These are phyloP conservation scores for Phytophthora idaei DNA, from an alignment of 352 stramenopile species.

Conservation along the genomic window DNA sequence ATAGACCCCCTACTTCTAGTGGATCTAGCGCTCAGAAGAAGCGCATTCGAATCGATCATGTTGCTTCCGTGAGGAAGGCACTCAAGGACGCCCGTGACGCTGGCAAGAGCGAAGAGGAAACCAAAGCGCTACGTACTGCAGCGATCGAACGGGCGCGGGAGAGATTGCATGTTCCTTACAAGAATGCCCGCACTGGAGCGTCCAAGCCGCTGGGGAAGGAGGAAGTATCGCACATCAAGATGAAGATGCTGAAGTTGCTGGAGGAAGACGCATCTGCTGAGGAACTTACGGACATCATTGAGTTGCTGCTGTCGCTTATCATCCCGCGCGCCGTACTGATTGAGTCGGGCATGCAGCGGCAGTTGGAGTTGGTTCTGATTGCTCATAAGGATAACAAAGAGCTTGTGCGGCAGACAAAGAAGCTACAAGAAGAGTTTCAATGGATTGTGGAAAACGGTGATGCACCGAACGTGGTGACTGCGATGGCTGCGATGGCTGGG, in stretches of 20 bases:
- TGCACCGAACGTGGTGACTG: conserved; percentile 29
- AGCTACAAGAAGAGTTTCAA: conserved; percentile 81
- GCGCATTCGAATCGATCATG: conserved; percentile 85
- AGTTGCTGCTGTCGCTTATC: conserved; percentile 79
- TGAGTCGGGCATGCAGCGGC: conserved; percentile 73
- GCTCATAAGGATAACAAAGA: conserved; percentile 90
- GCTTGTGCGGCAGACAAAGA: conserved; percentile 80
- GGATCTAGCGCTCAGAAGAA: conserved; percentile 65
- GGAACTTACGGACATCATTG: conserved; percentile 81
- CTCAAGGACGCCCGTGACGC: conserved; percentile 79
- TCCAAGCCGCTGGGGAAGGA: conserved; percentile 83
- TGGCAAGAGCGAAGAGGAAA: conserved; percentile 80
- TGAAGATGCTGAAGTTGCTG: conserved; percentile 85
- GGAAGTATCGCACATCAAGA: conserved; percentile 83
- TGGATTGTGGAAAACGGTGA: conserved; percentile 67
- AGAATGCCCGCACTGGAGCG: conserved; percentile 72
- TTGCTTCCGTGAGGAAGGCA: conserved; percentile 82
- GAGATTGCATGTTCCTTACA: conserved; percentile 80
- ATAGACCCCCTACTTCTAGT: conserved; percentile 17
- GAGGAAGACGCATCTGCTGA: conserved; percentile 83
- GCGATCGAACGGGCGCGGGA: conserved; percentile 82
- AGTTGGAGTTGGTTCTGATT: conserved; percentile 79
- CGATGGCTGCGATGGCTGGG: conserved; percentile 35
- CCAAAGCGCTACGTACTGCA: conserved; percentile 64
- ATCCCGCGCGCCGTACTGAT: conserved; percentile 78